Percentiles rank a stretch among this genome's conserved stretches.
phyloP scores from a whole-genome alignment of 2,329 filamentous ascomycete genomes.

The Talaromyces funiculosus region DNA sequence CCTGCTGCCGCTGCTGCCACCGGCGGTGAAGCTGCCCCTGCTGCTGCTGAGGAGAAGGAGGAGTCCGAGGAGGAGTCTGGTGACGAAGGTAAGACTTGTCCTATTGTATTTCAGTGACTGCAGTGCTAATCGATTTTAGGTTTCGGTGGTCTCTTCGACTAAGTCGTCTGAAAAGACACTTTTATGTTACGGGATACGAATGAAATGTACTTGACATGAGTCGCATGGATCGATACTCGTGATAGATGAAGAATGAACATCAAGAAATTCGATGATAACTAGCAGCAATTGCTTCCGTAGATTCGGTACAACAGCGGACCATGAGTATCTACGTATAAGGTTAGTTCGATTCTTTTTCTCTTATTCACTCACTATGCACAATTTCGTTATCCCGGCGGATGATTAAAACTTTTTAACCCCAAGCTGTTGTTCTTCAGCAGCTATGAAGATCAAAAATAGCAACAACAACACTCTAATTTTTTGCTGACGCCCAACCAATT shows the following conservation, averaged over 20 bases:
- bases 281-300: neutral
- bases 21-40: slow-evolving; percentile 47
- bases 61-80: slow-evolving; percentile 63
- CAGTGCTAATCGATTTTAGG: slow-evolving; percentile 42
- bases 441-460: slow-evolving; percentile 55
- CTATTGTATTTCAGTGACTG: neutral
- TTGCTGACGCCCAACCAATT: slow-evolving; percentile 50
- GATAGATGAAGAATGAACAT: slow-evolving; percentile 27
- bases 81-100: slow-evolving; percentile 43
- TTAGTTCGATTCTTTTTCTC: neutral
- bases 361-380: neutral
- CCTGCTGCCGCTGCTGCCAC: slow-evolving; percentile 59
- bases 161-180: slow-evolving; percentile 30
- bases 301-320: neutral
- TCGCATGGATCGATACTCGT: slow-evolving; percentile 27
- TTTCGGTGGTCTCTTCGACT: slow-evolving; percentile 77
- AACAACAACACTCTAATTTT: slow-evolving; percentile 70
- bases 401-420: slow-evolving; percentile 66
- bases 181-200: slow-evolving; percentile 23
- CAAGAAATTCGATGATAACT: neutral
- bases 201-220: slow-evolving; percentile 34
- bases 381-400: slow-evolving; percentile 35
- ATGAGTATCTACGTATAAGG: slow-evolving; percentile 2
- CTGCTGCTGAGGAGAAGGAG: slow-evolving; percentile 51
- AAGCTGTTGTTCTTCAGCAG: slow-evolving; percentile 34